Evolutionary conservation across 352 stramenopile genomes (phyloP).

Genomic region (Stramenopiles sp.): DNA sequence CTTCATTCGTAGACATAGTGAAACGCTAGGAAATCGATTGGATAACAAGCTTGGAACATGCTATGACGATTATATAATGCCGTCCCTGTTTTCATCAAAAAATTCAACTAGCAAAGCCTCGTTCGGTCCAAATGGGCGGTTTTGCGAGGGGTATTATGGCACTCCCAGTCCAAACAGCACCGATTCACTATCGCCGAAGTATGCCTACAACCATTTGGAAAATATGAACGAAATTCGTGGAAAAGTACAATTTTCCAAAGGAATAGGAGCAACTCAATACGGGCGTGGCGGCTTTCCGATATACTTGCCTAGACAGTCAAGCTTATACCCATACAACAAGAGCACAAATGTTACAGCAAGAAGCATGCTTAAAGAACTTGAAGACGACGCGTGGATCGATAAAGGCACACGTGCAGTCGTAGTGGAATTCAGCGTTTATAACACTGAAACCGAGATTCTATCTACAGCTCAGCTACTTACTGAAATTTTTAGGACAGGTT

Average conservation of each 20-base stretch:
- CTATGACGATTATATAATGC: no score
- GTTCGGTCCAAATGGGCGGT: no score
- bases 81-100: no score
- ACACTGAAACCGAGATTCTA: not conserved
- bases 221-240: no score
- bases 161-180: no score
- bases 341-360: not conserved
- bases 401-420: not conserved
- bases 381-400: not conserved
- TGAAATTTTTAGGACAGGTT: not conserved
- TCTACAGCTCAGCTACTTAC: not conserved
- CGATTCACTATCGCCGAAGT: no score
- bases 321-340: not conserved
- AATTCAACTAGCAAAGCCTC: no score
- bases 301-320: not conserved
- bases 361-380: not conserved
- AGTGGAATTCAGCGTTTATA: not conserved
- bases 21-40: no score
- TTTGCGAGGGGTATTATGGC: no score
- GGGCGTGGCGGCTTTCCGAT: not conserved
- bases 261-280: not conserved
- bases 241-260: not conserved
- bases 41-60: no score
- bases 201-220: no score
- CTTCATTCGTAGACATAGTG: no score